These are phyloP conservation scores for Irpex sp. DNA, from an alignment of 1,284 basidiomycete genomes.

Conservation along the genomic window DNA sequence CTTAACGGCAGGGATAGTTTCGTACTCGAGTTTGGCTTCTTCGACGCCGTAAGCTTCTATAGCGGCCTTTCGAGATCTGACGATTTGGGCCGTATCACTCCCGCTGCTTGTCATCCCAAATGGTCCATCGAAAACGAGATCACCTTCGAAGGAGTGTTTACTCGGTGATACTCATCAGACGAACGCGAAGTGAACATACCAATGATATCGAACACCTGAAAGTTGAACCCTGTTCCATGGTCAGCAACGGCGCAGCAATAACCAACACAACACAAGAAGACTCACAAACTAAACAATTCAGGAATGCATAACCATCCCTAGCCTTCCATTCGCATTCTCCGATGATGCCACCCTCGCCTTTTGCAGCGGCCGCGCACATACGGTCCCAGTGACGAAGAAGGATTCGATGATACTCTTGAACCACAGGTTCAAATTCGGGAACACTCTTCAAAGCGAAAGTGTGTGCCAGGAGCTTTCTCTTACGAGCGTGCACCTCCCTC, in stretches of 20 bases:
- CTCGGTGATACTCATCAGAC: neutral
- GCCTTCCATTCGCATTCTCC: constrained; percentile 62
- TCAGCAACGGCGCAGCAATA: neutral
- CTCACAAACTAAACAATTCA: constrained; percentile 63
- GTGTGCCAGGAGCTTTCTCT: constrained; percentile 82
- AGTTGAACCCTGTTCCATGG: constrained; percentile 41
- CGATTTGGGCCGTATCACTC: constrained; percentile 64
- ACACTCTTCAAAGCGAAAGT: constrained; percentile 81
- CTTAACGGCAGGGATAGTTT: constrained; percentile 10
- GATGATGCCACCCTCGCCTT: constrained; percentile 36
- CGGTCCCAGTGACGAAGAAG: constrained; percentile 72
- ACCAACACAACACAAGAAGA: neutral
- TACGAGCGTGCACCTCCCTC: constrained; percentile 67
- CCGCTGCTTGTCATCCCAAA: constrained; percentile 45
- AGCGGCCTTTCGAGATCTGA: constrained; percentile 23
- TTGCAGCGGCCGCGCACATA: constrained; percentile 45
- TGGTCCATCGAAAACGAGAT: neutral
- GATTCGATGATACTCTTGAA: constrained; percentile 52
- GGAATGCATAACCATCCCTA: constrained; percentile 53
- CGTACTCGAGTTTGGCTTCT: constrained; percentile 2
- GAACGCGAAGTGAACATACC: constrained; percentile 13
- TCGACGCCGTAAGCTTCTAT: constrained; percentile 5
- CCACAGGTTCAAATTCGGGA: constrained; percentile 72
- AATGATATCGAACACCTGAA: constrained; percentile 84
- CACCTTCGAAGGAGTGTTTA: constrained; percentile 33